Percentiles rank a stretch among this genome's conserved stretches.
These are phyloP conservation scores for Zygoascus ofunaensis DNA, from an alignment of 805 yeast genomes.

Conservation along the genomic window DNA sequence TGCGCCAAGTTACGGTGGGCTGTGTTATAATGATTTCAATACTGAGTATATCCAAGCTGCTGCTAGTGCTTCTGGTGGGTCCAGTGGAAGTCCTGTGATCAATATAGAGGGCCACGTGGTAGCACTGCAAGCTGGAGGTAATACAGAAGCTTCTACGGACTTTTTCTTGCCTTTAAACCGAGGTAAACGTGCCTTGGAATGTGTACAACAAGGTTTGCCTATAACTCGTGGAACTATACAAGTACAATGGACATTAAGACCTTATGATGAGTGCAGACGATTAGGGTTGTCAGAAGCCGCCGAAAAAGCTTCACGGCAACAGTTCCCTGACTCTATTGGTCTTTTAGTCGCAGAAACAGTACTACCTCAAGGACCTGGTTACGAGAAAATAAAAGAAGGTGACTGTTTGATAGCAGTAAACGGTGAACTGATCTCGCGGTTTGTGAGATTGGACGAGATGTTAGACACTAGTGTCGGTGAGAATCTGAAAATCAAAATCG, in stretches of 20 bases:
- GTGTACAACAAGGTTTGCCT: slow-evolving; percentile 50
- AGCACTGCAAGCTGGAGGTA: slow-evolving; percentile 92
- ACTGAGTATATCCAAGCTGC: slow-evolving; percentile 95
- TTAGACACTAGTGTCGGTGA: slow-evolving; percentile 64
- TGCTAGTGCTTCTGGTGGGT: slow-evolving; percentile 92
- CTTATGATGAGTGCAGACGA: slow-evolving; percentile 84
- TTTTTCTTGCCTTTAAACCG: slow-evolving; percentile 81
- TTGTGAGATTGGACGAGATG: slow-evolving; percentile 74
- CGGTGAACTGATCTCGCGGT: slow-evolving; percentile 53
- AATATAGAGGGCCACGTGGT: slow-evolving; percentile 79
- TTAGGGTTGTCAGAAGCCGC: slow-evolving; percentile 70
- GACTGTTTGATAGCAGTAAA: slow-evolving; percentile 73
- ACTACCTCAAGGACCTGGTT: slow-evolving; percentile 80
- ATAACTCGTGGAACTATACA: slow-evolving; percentile 89
- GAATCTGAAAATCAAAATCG: slow-evolving; percentile 46
- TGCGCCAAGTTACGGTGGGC: slow-evolving; percentile 86
- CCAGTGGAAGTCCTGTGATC: slow-evolving; percentile 95
- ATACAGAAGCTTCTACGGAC: slow-evolving; percentile 85
- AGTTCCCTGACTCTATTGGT: slow-evolving; percentile 69
- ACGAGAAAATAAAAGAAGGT: slow-evolving; percentile 66
- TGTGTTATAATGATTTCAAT: slow-evolving; percentile 85
- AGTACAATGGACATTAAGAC: slow-evolving; percentile 78
- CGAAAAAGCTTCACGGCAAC: slow-evolving; percentile 57
- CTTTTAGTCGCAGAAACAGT: slow-evolving; percentile 74
- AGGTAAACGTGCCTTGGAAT: slow-evolving; percentile 69